Evolutionary conservation across 495 filamentous ascomycete species (phyloP).

Genomic region (Opeltia flavorubescens): DNA sequence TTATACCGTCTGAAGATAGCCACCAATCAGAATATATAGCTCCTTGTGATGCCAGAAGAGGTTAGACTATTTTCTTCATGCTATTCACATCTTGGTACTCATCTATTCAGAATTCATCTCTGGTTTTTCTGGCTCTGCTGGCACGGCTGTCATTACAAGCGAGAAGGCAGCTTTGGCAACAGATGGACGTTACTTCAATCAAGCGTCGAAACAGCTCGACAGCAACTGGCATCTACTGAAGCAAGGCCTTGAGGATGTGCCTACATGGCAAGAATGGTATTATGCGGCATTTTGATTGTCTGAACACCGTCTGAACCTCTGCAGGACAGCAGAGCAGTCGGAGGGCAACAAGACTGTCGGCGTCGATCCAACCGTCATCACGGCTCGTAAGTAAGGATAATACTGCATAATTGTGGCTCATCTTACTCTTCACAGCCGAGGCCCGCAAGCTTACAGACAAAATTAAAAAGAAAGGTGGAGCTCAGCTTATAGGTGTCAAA

Average conservation of each 20-base stretch:
- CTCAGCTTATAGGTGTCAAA: conserved; percentile 53
- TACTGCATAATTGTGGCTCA: neutral
- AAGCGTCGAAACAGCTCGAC: conserved; percentile 86
- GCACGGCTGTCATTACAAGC: conserved; percentile 75
- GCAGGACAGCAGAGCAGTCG: conserved; percentile 63
- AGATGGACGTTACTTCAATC: conserved; percentile 97
- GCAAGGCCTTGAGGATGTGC: conserved; percentile 82
- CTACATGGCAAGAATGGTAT: conserved; percentile 96
- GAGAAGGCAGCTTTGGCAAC: conserved; percentile 85
- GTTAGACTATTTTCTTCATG: conserved; percentile 25
- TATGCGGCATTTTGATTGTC: neutral
- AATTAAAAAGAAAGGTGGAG: conserved; percentile 76
- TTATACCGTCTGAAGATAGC: conserved; percentile 93
- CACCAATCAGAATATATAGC: conserved; percentile 98
- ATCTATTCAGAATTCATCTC: conserved; percentile 58
- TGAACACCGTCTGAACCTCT: conserved; percentile 13
- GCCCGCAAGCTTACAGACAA: conserved; percentile 78
- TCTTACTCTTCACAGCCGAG: conserved; percentile 33
- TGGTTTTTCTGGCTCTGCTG: conserved; percentile 91
- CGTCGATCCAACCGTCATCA: conserved; percentile 82
- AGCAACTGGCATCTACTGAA: conserved; percentile 86
- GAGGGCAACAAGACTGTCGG: conserved; percentile 76
- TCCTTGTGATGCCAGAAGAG: conserved; percentile 78
- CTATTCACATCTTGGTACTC: conserved; percentile 9
- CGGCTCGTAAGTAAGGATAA: conserved; percentile 39